A percentile compares a stretch with the other conserved stretches of the same genome.
phyloP scores from a whole-genome alignment of 2,329 filamentous ascomycete species.

The Colletotrichum navitas region DNA sequence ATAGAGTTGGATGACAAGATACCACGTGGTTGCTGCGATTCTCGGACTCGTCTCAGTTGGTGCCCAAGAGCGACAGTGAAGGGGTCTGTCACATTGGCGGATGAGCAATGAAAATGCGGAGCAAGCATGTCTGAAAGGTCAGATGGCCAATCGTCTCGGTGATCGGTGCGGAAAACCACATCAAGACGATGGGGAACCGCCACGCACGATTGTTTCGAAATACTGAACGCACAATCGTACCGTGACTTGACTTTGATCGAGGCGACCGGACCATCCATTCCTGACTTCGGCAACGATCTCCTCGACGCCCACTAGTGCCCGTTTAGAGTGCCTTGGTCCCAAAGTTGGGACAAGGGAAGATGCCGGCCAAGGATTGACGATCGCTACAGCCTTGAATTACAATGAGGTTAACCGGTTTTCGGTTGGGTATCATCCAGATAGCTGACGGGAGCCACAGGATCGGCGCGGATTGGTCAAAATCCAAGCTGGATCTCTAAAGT shows the following conservation, averaged over 20 bases:
- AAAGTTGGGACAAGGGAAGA: constrained; percentile 8
- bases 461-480: neutral
- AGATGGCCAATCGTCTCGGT: neutral
- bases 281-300: neutral
- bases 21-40: constrained; percentile 15
- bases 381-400: neutral
- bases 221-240: neutral
- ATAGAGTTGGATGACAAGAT: constrained; percentile 30
- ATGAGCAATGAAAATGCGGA: neutral
- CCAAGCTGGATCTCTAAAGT: neutral
- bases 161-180: neutral
- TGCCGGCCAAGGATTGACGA: neutral
- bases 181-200: neutral
- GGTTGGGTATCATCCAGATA: neutral
- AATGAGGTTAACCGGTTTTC: neutral
- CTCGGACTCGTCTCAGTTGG: constrained; percentile 10
- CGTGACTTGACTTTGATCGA: constrained; percentile 10
- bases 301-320: neutral
- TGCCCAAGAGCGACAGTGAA: constrained; percentile 23
- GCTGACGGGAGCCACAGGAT: neutral
- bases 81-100: neutral
- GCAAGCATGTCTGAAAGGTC: constrained; percentile 13
- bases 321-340: neutral
- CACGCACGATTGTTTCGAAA: constrained; percentile 12
- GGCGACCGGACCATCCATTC: neutral